A percentile compares a stretch with the other conserved stretches of the same genome.
These are phyloP conservation scores for Rhizophora apiculata DNA, from an alignment of 345 rosid species.

Conservation along the genomic window DNA sequence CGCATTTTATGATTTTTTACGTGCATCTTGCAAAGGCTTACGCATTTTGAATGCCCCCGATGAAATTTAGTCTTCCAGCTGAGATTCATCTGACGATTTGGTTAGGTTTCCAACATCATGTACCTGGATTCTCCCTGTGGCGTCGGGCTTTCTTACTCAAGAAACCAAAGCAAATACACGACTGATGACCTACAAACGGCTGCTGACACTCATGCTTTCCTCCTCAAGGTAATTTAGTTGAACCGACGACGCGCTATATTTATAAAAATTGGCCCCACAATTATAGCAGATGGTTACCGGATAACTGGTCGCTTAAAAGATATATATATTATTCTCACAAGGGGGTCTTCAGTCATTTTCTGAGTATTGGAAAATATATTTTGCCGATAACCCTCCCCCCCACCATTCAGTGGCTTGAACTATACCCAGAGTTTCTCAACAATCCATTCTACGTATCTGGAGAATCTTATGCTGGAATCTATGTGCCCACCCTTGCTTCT, in stretches of 20 bases:
- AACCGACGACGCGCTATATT: neutral
- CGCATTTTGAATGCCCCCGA: no score
- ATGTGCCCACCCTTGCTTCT: constrained; percentile 41
- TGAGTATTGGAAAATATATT: no score
- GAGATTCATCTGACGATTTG: neutral
- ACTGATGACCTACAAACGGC: constrained; percentile 49
- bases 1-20: neutral
- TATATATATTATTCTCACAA: no score
- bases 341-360: no score
- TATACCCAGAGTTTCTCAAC: constrained; percentile 36
- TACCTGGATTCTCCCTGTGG: constrained; percentile 64
- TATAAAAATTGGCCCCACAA: no score
- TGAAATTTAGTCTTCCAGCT: neutral
- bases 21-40: no score
- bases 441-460: constrained; percentile 46
- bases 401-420: constrained; percentile 41
- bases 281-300: no score
- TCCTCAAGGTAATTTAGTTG: constrained; percentile 41
- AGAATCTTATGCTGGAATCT: constrained; percentile 50
- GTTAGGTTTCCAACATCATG: constrained; percentile 51
- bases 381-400: no score
- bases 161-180: constrained; percentile 26
- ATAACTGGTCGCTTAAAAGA: no score
- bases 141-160: constrained; percentile 50
- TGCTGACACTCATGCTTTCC: constrained; percentile 42